Percentiles rank a stretch among this genome's conserved stretches.
Evolutionary conservation across 345 rosid species (phyloP).

Genomic region (Ceriops zippeliana): DNA sequence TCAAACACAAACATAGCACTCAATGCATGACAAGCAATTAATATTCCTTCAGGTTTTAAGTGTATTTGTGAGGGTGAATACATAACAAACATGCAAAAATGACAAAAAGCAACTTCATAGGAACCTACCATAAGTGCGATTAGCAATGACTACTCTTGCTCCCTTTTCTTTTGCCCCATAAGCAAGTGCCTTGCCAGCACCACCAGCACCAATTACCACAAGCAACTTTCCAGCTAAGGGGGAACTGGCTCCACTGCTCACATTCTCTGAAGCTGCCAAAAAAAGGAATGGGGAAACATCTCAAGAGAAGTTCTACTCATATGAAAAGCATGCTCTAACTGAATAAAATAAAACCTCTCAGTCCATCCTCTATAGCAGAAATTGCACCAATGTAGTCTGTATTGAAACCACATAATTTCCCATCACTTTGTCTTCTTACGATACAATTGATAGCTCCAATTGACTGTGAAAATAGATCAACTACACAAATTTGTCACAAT

Average conservation of each 20-base stretch:
- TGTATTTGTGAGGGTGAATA: no score
- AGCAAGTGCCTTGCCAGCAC: constrained; percentile 98
- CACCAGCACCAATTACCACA: constrained; percentile 95
- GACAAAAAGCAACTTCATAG: not conserved
- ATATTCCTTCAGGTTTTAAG: no score
- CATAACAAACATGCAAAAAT: not conserved
- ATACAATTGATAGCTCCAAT: constrained; percentile 97
- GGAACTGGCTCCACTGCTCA: constrained; percentile 34
- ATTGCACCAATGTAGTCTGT: constrained; percentile 93
- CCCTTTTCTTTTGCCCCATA: constrained; percentile 95
- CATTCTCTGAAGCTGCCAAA: constrained; percentile 41
- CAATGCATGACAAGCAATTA: no score
- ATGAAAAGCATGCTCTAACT: constrained; percentile 1
- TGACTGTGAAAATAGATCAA: constrained; percentile 48
- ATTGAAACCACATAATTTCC: constrained; percentile 75
- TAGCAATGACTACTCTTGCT: constrained; percentile 77
- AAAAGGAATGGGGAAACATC: constrained; percentile 12
- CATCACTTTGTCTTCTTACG: constrained; percentile 66
- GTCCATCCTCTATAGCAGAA: constrained; percentile 93
- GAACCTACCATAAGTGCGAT: constrained; percentile 70
- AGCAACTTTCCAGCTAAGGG: constrained; percentile 82
- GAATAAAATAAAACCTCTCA: constrained; percentile 49
- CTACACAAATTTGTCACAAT: constrained; percentile 6
- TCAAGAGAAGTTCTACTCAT: constrained; percentile 12
- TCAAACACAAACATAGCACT: no score